Percentiles rank a stretch among this genome's conserved stretches.
These are phyloP conservation scores for Beta macrorhiza DNA, from an alignment of 179 eudicot genomes.

Conservation along the genomic window DNA sequence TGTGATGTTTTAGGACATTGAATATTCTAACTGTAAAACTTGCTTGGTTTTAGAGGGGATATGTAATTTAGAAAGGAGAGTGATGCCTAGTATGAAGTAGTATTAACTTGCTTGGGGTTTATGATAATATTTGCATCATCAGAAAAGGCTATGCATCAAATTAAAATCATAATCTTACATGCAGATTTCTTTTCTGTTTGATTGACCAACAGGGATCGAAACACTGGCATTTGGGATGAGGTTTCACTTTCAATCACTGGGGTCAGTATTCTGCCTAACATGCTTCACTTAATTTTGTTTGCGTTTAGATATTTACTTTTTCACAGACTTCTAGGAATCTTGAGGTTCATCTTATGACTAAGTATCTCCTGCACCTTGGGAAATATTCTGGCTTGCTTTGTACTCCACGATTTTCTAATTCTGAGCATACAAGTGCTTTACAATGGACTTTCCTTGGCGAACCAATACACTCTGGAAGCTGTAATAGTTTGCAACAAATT, in stretches of 20 bases:
- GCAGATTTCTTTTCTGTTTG: slow-evolving; percentile 17
- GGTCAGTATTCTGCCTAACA: slow-evolving; percentile 48
- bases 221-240: slow-evolving; percentile 99
- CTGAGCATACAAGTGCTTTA: neutral
- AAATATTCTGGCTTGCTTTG: neutral
- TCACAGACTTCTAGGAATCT: neutral
- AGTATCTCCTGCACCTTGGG: neutral
- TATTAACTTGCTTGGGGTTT: neutral
- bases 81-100: neutral
- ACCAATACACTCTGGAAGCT: neutral
- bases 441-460: neutral
- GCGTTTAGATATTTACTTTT: neutral
- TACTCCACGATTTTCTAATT: neutral
- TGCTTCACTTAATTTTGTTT: neutral
- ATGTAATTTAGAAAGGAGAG: slow-evolving; percentile 3
- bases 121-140: neutral
- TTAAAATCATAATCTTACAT: neutral
- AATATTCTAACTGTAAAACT: neutral
- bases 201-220: slow-evolving; percentile 75
- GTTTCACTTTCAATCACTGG: slow-evolving; percentile 84
- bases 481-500: neutral
- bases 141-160: slow-evolving; percentile 7
- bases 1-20: neutral
- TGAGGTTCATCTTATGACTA: slow-evolving; percentile 2
- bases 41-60: slow-evolving; percentile 5